Evolutionary conservation across 2,329 filamentous ascomycete species (phyloP).

Genomic region (Drechslerella coelobrocha): DNA sequence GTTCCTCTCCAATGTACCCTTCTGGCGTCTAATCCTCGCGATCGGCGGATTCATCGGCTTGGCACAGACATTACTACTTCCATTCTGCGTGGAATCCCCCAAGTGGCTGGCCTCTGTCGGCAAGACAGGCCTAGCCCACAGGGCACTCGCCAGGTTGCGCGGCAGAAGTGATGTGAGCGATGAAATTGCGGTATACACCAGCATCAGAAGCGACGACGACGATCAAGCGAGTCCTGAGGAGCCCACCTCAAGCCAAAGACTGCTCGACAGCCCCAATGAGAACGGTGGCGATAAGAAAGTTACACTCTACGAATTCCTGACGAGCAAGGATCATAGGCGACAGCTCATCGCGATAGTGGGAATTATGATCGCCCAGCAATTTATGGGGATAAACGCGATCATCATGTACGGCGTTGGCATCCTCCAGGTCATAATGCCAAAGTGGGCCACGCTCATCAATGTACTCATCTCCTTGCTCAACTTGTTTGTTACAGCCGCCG

Average conservation of each 20-base stretch:
- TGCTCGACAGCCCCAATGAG: conserved; percentile 62
- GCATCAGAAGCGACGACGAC: conserved; percentile 52
- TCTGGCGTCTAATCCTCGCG: conserved; percentile 84
- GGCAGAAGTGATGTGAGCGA: conserved; percentile 74
- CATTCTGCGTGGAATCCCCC: conserved; percentile 84
- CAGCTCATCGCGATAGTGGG: conserved; percentile 84
- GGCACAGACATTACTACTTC: conserved; percentile 72
- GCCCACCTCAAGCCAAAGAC: conserved; percentile 65
- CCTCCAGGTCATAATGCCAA: conserved; percentile 77
- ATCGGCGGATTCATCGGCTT: conserved; percentile 73
- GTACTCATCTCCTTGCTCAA: conserved; percentile 88
- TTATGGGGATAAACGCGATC: conserved; percentile 94
- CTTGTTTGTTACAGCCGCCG: conserved; percentile 78
- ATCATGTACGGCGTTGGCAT: conserved; percentile 98
- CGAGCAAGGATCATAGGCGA: conserved; percentile 71
- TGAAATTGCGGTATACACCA: conserved; percentile 71
- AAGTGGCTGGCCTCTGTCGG: conserved; percentile 79
- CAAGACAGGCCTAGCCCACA: conserved; percentile 68
- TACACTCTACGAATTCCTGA: conserved; percentile 71
- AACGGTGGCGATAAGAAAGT: conserved; percentile 58
- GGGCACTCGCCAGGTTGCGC: conserved; percentile 75
- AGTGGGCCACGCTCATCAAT: conserved; percentile 81
- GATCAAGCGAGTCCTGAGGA: conserved; percentile 51
- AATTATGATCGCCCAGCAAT: conserved; percentile 90
- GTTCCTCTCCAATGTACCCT: conserved; percentile 73